Base-by-base conservation (phyloP, 2,329 filamentous ascomycete genomes). In the Zymoseptoria passerinii region DNA sequence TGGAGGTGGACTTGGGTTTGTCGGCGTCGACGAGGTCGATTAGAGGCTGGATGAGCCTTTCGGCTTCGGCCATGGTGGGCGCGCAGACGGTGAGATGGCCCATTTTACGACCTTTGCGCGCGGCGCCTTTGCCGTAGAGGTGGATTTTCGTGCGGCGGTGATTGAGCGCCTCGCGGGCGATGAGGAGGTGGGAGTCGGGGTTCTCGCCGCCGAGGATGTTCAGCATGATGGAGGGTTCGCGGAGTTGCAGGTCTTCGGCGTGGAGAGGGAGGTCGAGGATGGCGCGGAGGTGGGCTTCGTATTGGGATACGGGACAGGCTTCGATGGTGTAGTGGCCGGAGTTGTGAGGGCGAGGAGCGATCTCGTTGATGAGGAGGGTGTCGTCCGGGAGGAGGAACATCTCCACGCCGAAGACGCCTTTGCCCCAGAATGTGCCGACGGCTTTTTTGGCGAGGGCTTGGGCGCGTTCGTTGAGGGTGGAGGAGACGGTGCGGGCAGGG, bases 251-350 rank as follows among this genome's bases (percentile, higher is more conserved):
- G 40, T 78, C 74, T 23, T 72, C 65, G 53, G 75, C 68, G 13
- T 73, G 71, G 55, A 83, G 77, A 1, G 89, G 83, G 5, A 85
- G 74, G 67, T 85, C 83, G 44, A 96, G 82, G 62, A 99, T 92
- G 1, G 92, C 85, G 60, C 87, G 84, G 8, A 97, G 83, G 71
- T 99, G 92, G 1, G 90, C 88, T 72, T 94, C 90, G 75, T 90
- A 99, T 74, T 99, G 94, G 0, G 91, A 96, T 60, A 92, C 83
- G 0, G 86, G 85, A 53, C 94, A 90, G 3, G 90, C 89, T 76
- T 99, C 92, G 64, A 97, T 97, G 2, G 89, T 95, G 75, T 92
- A 92, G 75, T 97, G 94, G 0, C 94, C 94, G 0, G 90, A 95
- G 77, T 96, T 96, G 76, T 96, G 92, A 54, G 84, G 83, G 48